Percentiles rank a stretch among this genome's conserved stretches.
Evolutionary conservation across 2,329 filamentous ascomycete genomes (phyloP).

Genomic region (Podosphaera aphanis): DNA sequence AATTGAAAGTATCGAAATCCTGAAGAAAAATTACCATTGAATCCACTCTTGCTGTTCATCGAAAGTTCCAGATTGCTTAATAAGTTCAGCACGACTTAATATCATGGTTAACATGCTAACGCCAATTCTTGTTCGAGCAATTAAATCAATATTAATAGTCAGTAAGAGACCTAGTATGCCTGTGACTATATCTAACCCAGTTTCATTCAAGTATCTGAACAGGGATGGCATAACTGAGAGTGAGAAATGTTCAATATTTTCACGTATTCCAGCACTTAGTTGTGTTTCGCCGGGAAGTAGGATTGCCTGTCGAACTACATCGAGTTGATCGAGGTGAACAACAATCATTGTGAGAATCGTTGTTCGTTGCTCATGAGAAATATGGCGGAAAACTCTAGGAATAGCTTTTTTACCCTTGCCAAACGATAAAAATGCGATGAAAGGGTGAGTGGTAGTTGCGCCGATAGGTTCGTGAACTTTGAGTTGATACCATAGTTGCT

Average conservation of each 20-base stretch:
- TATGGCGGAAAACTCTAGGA: slow-evolving; percentile 80
- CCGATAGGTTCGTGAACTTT: slow-evolving; percentile 87
- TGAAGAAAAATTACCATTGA: slow-evolving; percentile 37
- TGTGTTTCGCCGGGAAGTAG: slow-evolving; percentile 48
- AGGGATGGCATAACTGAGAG: slow-evolving; percentile 73
- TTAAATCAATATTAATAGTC: slow-evolving; percentile 57
- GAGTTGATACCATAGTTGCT: slow-evolving; percentile 60
- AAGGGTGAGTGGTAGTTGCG: slow-evolving; percentile 58
- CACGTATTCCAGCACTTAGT: slow-evolving; percentile 54
- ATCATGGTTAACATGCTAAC: slow-evolving; percentile 82
- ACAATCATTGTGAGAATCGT: slow-evolving; percentile 92
- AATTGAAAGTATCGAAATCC: background rate
- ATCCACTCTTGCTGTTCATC: slow-evolving; percentile 48
- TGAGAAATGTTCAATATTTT: slow-evolving; percentile 81
- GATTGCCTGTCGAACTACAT: slow-evolving; percentile 66
- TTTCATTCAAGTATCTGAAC: slow-evolving; percentile 76
- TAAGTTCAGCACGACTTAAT: slow-evolving; percentile 74
- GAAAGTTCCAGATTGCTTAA: slow-evolving; percentile 57
- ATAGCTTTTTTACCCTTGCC: slow-evolving; percentile 93
- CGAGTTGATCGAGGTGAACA: slow-evolving; percentile 74
- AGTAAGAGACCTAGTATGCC: slow-evolving; percentile 71
- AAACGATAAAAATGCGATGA: slow-evolving; percentile 86
- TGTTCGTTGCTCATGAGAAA: slow-evolving; percentile 76
- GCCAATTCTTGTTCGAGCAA: slow-evolving; percentile 70
- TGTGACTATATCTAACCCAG: slow-evolving; percentile 72